Evolutionary conservation across 805 yeast species (phyloP).

Genomic region (Suhomyces pyralidae): DNA sequence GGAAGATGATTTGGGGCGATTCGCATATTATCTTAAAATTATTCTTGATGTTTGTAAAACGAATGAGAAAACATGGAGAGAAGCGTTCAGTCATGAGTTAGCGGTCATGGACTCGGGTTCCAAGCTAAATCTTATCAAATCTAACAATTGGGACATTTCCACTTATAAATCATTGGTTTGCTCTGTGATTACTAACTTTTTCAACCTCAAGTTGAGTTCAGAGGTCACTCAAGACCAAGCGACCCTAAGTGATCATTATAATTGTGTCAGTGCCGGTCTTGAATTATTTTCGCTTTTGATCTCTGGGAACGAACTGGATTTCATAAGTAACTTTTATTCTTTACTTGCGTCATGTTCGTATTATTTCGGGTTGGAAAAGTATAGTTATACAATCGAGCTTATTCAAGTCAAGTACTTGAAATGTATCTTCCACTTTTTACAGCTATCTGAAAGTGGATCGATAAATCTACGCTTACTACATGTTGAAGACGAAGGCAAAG

Average conservation of each 20-base stretch:
- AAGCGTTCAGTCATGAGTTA: constrained; percentile 54
- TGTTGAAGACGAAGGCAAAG: constrained; percentile 27
- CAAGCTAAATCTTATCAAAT: constrained; percentile 39
- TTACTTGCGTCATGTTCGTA: constrained; percentile 36
- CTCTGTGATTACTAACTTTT: constrained; percentile 44
- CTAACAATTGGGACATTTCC: constrained; percentile 49
- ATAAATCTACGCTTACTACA: constrained; percentile 28
- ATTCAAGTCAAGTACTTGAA: constrained; percentile 26
- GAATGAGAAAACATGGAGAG: constrained; percentile 41
- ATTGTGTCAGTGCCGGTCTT: constrained; percentile 38
- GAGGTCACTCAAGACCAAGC: constrained; percentile 18
- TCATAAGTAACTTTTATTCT: constrained; percentile 42
- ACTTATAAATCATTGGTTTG: constrained; percentile 60
- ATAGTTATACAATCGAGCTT: constrained; percentile 23
- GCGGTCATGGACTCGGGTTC: constrained; percentile 50
- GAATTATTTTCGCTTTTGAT: constrained; percentile 42
- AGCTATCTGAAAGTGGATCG: constrained; percentile 26
- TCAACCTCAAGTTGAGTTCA: constrained; percentile 26
- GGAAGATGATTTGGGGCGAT: constrained; percentile 60
- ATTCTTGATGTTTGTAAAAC: constrained; percentile 51
- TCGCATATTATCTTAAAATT: constrained; percentile 58
- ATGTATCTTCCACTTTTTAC: constrained; percentile 27
- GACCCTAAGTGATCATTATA: constrained; percentile 17
- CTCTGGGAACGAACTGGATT: constrained; percentile 57
- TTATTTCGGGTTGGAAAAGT: constrained; percentile 12